Base-by-base conservation (phyloP, 305 asterid species). In the Solanum hybrid region DNA sequence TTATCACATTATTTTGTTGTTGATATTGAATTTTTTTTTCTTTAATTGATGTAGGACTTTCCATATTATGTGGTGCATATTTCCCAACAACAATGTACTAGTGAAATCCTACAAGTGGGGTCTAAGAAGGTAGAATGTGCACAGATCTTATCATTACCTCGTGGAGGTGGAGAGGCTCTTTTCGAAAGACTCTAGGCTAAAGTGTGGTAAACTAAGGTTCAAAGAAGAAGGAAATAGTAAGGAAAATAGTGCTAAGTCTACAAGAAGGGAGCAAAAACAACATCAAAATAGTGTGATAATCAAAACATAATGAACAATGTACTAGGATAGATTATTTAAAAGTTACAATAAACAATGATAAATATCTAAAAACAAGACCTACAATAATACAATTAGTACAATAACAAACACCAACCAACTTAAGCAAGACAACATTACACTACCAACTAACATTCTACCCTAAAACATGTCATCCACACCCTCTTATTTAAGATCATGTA, bases 171-270 rank as follows among this genome's bases (percentile, higher is more conserved):
- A 56, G 24, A 17, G 1, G 0, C 4, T 17, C 0, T 56, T 56
- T 46, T 5, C 3, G 0, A 46, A 13, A 13, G 20, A 5, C 20
- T 0, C 10, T 56, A 0, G 0, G 2, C 0, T 56, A 17, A 56
- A 17, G 0, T 56, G 69, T 0, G 10, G 10, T 56, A 20, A 56
- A 56, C 7, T 56, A 17, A 56, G 69, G 4, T 56, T 0, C 10
- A 56, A 56, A 56, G 2, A 56, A 56, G 1, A 56, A 17, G 69
- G 24, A 56, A 56, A 0, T 17, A 56, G 0, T 17, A 17, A 56
- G 0, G 69, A 56, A 56, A 56, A 17, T 46, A 46, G 60, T 13
- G 60, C 1, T 13, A 46, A 13, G 60, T 46, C 3, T 0, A 0
- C 60, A 46, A 13, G 20, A 46, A 13, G 20, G 7, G 20, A 46